Conservation (phyloP, 2,329 filamentous ascomycete genomes). For the Trematosphaeria pertusa region DNA sequence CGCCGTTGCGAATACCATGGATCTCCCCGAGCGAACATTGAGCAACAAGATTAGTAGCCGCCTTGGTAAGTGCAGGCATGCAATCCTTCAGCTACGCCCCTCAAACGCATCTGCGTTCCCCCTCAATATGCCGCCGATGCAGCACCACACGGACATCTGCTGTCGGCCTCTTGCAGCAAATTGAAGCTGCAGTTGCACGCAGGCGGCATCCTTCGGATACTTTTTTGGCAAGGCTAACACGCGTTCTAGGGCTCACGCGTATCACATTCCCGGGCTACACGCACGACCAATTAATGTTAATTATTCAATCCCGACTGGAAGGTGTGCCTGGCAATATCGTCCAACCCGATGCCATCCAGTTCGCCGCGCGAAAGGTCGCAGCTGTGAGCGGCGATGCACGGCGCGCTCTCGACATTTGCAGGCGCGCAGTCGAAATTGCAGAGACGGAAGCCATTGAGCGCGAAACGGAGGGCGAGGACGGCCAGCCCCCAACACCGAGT, state of each 20-base stretch:
- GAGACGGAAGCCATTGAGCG: conserved; percentile 68
- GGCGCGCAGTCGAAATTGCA: conserved; percentile 91
- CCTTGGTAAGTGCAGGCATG: conserved; percentile 44
- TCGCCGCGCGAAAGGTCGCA: conserved; percentile 94
- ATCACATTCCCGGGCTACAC: conserved; percentile 98
- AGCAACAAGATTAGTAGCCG: conserved; percentile 99
- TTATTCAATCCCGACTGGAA: conserved; percentile 91
- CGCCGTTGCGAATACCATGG: conserved; percentile 98
- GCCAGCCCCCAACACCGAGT: conserved; percentile 66
- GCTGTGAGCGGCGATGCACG: conserved; percentile 94
- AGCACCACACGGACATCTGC: conserved; percentile 23
- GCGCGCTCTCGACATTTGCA: conserved; percentile 91
- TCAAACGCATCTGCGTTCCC: conserved; percentile 6
- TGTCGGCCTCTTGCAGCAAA: conserved; percentile 20
- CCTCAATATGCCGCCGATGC: conserved; percentile 25
- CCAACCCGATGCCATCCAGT: conserved; percentile 91
- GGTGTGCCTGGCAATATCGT: conserved; percentile 90
- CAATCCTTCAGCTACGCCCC: conserved; percentile 27
- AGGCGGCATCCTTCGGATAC: conserved; percentile 27
- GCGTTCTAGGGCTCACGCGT: conserved; percentile 73
- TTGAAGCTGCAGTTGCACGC: conserved; percentile 22
- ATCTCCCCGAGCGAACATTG: conserved; percentile 91
- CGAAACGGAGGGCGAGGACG: conserved; percentile 39
- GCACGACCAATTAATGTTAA: conserved; percentile 95
- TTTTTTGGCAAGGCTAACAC: conserved; percentile 40